Evolutionary conservation across 2,329 filamentous ascomycete species (phyloP), one percentile per base, ranked within the genome.

Genomic region (Diaporthe sp.): DNA sequence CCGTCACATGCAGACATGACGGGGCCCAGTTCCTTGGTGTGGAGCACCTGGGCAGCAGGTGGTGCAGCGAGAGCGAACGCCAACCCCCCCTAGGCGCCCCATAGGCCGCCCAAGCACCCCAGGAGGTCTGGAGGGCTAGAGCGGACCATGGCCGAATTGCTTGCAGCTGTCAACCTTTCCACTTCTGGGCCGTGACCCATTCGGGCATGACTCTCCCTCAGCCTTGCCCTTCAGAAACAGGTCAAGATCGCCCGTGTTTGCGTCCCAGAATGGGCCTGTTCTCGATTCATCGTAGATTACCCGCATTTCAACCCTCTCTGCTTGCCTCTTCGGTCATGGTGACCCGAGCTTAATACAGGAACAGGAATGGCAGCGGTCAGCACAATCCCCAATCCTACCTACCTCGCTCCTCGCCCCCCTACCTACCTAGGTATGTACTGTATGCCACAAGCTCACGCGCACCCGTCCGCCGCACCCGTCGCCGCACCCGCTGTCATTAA

Each of bases 331-430:
- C 39, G 53, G 69, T 61, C 53, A 49, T 72, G 51, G 53, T 59
- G 49, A 44, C 44, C 59, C 62, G 49, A n/a, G 51, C 46, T 61
- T 71, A 55, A n/a, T 34, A 70, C 69, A 75, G 75, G 69, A 76
- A 73, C 73, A 75, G 73, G 75, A 75, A 76, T 73, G 73, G 75
- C 51, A 74, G 68, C 73, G 46, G 46, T 25, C 65, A 55, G 34
- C 65, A 34, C 65, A 37, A 58, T 73, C 57, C 58, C 46, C 65
- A 37, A 58, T 73, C 57, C 58, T 22, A 65, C 44, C 44, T 53
- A 44, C 59, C 59, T 62, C 61, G 34, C 34, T 59, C 34, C 57
- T n/a, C 39, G 34, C 57, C 57, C 57, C 57, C n/a, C 3, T 51
- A 8, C 31, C 31, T 31, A n/a, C n/a, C n/a, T n/a, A n/a, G n/a